phyloP scores from a whole-genome alignment of 192 early-diverging fungal genomes.

The Coemansia sp. region DNA sequence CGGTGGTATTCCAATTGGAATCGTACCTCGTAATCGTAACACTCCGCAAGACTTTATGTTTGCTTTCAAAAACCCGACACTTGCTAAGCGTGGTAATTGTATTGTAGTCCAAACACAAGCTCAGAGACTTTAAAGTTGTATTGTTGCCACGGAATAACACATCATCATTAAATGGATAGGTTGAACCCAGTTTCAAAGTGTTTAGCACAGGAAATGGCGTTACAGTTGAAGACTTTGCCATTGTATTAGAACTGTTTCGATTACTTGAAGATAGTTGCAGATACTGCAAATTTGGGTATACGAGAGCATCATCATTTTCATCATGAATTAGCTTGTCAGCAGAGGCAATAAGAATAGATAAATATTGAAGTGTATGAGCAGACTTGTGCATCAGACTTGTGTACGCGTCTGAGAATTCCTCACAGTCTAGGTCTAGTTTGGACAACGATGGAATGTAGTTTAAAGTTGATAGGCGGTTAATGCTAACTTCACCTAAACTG shows the following conservation, averaged over 20 bases:
- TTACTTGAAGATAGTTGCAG: background rate
- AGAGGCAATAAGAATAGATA: background rate
- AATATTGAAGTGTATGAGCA: background rate
- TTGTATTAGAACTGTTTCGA: background rate
- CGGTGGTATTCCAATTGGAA: background rate
- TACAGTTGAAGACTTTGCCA: background rate
- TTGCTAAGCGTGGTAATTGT: background rate
- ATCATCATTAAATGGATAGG: constrained; percentile 8
- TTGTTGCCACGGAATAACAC: constrained; percentile 12
- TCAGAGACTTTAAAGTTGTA: background rate
- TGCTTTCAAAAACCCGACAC: background rate
- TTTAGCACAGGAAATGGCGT: background rate
- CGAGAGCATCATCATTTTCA: background rate
- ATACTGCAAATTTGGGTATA: background rate
- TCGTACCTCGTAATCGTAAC: background rate
- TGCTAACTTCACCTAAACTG: background rate
- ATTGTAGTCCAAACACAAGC: background rate
- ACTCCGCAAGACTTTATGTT: too few relatives aligned
- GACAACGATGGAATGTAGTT: background rate
- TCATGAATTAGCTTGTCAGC: background rate
- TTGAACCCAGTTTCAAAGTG: background rate
- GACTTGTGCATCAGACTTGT: background rate
- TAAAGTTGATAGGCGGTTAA: background rate
- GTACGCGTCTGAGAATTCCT: background rate
- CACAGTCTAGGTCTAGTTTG: too few relatives aligned